A percentile compares a stretch with the other conserved stretches of the same genome.
phyloP scores from a whole-genome alignment of 495 filamentous ascomycete species.

The Penicillium paradoxum region DNA sequence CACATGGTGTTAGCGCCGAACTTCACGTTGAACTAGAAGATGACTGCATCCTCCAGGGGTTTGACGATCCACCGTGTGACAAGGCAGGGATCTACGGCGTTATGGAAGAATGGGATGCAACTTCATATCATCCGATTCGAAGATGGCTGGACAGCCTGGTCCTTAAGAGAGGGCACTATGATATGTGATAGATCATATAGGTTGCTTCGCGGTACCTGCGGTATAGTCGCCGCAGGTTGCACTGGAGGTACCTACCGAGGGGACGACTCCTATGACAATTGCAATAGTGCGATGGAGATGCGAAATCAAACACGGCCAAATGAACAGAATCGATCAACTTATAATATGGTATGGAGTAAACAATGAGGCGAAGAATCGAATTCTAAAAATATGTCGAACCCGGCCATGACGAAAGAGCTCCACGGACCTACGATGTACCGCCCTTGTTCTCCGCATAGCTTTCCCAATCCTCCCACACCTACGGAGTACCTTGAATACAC shows the following conservation, averaged over 20 bases:
- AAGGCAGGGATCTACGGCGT: background rate
- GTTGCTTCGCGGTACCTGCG: slow-evolving; percentile 4
- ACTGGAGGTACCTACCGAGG: background rate
- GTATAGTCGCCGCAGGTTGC: slow-evolving; percentile 5
- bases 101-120: slow-evolving; percentile 4
- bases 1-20: background rate
- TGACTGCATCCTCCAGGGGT: slow-evolving; percentile 5
- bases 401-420: slow-evolving; percentile 5
- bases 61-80: slow-evolving; percentile 3
- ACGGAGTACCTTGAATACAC: background rate
- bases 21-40: slow-evolving; percentile 4
- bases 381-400: background rate
- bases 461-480: background rate
- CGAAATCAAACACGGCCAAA: background rate
- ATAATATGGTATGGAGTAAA: background rate
- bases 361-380: background rate
- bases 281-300: background rate
- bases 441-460: background rate
- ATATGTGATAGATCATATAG: slow-evolving; percentile 2
- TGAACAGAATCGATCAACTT: background rate
- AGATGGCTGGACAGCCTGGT: background rate
- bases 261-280: background rate
- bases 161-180: background rate
- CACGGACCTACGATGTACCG: slow-evolving; percentile 1
- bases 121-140: slow-evolving; percentile 11